A percentile compares a stretch with the other conserved stretches of the same genome.
These are phyloP conservation scores for Emydomyces testavorans DNA, from an alignment of 2,329 filamentous ascomycete genomes.

Conservation along the genomic window DNA sequence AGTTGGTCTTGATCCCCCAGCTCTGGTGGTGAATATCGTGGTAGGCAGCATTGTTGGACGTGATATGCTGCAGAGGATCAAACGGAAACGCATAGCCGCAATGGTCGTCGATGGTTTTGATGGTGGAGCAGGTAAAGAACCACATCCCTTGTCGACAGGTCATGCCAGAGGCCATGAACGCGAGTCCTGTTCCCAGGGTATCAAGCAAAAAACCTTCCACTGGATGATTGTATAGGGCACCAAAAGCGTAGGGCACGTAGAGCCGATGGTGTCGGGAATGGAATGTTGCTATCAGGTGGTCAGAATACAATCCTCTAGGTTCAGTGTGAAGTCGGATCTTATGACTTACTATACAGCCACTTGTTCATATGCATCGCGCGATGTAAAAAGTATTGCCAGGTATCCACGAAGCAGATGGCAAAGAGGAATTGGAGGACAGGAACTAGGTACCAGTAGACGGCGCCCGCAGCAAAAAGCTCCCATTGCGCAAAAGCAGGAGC, in stretches of 20 bases:
- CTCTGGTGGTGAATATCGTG: slow-evolving; percentile 98
- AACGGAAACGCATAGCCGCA: slow-evolving; percentile 93
- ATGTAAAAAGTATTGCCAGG: slow-evolving; percentile 97
- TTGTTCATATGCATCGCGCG: slow-evolving; percentile 95
- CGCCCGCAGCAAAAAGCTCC: slow-evolving; percentile 64
- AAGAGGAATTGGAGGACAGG: slow-evolving; percentile 66
- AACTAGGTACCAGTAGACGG: slow-evolving; percentile 67
- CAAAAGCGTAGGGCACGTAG: slow-evolving; percentile 95
- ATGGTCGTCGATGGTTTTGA: slow-evolving; percentile 97
- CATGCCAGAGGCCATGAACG: slow-evolving; percentile 71
- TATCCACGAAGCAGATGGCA: slow-evolving; percentile 70
- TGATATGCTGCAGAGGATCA: slow-evolving; percentile 84
- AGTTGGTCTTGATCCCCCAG: slow-evolving; percentile 79
- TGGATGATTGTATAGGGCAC: slow-evolving; percentile 92
- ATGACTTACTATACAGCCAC: slow-evolving; percentile 77
- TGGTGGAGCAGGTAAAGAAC: slow-evolving; percentile 78
- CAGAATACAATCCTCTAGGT: not conserved
- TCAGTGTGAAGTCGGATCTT: not conserved
- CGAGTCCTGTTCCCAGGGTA: slow-evolving; percentile 73
- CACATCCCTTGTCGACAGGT: slow-evolving; percentile 74
- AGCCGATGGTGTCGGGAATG: slow-evolving; percentile 93
- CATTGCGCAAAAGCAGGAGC: slow-evolving; percentile 68
- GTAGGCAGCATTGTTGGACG: slow-evolving; percentile 89
- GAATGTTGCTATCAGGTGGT: slow-evolving; percentile 53
- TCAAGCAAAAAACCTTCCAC: slow-evolving; percentile 89